Evolutionary conservation across 257 asterid genomes (phyloP), one percentile per base, ranked within the genome.

Genomic region (Ocimum tenuiflorum): DNA sequence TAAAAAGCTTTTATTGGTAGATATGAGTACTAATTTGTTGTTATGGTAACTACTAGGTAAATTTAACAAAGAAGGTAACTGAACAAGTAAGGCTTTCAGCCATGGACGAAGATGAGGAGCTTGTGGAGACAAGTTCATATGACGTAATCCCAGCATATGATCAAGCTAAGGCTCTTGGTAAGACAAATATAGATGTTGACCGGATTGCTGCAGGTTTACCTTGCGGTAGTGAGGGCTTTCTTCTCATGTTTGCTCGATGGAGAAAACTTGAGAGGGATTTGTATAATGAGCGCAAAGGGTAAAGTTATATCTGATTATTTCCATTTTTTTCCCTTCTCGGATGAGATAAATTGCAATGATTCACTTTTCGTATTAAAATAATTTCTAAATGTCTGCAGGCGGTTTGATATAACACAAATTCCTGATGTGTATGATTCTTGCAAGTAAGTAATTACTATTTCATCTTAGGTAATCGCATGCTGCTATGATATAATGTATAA

Each of bases 221-320:
- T 55, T 94, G 99, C 78, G 99, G 99, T 18, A 89, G 95, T 71
- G 99, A 94, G 78, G 99, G 99, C 67, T 94, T 94, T 77, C 95
- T 94, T 77, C 95, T 94, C 77, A 90, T 94, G 99, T 90, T 79
- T 85, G 97, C 99, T 78, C 95, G 99, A 9, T 94, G 99, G 99
- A 86, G 96, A 74, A 94, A 94, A 81, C 96, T 94, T 41, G 96
- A 90, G 75, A 79, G 97, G 68, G 99, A 90, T 77, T 82, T 94
- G 82, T 94, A 86, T 73, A 94, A 88, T 71, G 97, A 90, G 68
- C 90, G 99, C 63, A 94, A 90, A 75, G 84, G 69, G 97, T 88
- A 81, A n/a, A 84, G 86, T 65, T 27, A 68, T 54, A 14, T 33
- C 31, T 38, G 57, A 36, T 55, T 46, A 48, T 67, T 52, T 60